These are phyloP conservation scores for Pseudocercospora crystallina DNA, from an alignment of 2,329 filamentous ascomycete genomes.

Conservation along the genomic window DNA sequence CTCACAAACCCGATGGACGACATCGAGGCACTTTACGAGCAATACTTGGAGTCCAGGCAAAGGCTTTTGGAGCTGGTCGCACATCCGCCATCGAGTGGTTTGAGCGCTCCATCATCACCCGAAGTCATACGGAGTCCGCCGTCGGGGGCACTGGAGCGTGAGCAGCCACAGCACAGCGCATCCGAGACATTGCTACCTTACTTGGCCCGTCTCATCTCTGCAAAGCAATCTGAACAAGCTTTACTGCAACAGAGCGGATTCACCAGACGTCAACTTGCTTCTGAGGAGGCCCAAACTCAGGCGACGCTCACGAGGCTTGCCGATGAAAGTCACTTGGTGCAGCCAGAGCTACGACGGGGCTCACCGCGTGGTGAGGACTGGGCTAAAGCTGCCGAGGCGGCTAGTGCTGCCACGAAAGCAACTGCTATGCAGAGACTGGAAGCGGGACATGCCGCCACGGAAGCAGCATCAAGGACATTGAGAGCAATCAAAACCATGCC, in stretches of 20 bases:
- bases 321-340: slow-evolving; percentile 38
- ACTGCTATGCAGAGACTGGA: slow-evolving; percentile 20
- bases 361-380: slow-evolving; percentile 28
- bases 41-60: slow-evolving; percentile 28
- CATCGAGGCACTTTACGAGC: slow-evolving; percentile 30
- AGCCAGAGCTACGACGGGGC: slow-evolving; percentile 23
- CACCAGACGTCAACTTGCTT: slow-evolving; percentile 28
- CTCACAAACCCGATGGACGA: slow-evolving; percentile 11
- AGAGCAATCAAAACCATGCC: slow-evolving; percentile 23
- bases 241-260: slow-evolving; percentile 30
- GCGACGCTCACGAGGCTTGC: slow-evolving; percentile 30
- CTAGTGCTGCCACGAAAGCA: slow-evolving; percentile 16
- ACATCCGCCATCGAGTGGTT: slow-evolving; percentile 2
- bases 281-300: slow-evolving; percentile 27
- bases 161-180: slow-evolving; percentile 7
- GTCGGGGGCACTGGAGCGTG: slow-evolving; percentile 5
- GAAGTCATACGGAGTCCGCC: slow-evolving; percentile 5
- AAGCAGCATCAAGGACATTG: slow-evolving; percentile 18
- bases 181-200: slow-evolving; percentile 30
- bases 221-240: slow-evolving; percentile 24
- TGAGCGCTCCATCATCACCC: slow-evolving; percentile 7
- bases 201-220: slow-evolving; percentile 21
- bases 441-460: slow-evolving; percentile 17
- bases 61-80: slow-evolving; percentile 26
- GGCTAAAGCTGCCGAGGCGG: slow-evolving; percentile 26